Evolutionary conservation across 1,139 yeast genomes (phyloP).

Genomic region (Candida gigantensis): DNA sequence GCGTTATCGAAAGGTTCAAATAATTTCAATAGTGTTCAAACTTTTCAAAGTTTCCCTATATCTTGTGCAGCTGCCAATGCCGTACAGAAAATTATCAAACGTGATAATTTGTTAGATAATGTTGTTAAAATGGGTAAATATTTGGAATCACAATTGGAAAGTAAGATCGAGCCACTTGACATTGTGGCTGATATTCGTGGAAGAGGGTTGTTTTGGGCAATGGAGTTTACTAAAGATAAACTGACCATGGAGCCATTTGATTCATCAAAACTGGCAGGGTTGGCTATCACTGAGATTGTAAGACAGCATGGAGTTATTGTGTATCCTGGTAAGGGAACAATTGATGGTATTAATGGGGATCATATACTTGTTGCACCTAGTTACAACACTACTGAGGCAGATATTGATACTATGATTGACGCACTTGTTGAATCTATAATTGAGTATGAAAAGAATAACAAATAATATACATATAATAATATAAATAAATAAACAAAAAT

Average conservation of each 20-base stretch:
- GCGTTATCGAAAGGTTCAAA: slow-evolving; percentile 16
- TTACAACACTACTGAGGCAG: slow-evolving; percentile 45
- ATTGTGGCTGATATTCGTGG: slow-evolving; percentile 63
- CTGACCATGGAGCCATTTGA: slow-evolving; percentile 49
- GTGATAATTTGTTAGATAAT: slow-evolving; percentile 17
- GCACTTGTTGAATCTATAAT: slow-evolving; percentile 4
- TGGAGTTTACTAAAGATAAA: slow-evolving; percentile 56
- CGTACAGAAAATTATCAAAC: slow-evolving; percentile 18
- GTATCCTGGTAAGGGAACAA: slow-evolving; percentile 48
- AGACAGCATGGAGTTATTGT: slow-evolving; percentile 44
- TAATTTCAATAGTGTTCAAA: slow-evolving; percentile 18
- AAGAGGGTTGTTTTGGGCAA: slow-evolving; percentile 59
- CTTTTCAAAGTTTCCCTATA: slow-evolving; percentile 20
- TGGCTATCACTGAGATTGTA: slow-evolving; percentile 33
- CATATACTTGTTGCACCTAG: slow-evolving; percentile 54
- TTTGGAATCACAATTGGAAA: slow-evolving; percentile 17
- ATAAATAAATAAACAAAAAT: too few relatives aligned
- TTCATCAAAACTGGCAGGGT: slow-evolving; percentile 30
- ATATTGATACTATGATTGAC: slow-evolving; percentile 31
- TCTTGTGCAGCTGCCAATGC: slow-evolving; percentile 20
- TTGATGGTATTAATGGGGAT: slow-evolving; percentile 39
- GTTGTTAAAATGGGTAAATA: slow-evolving; percentile 16
- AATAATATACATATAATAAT: too few relatives aligned
- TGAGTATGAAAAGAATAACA: too few relatives aligned
- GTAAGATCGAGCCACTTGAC: slow-evolving; percentile 28